Evolutionary conservation across 306 rosid genomes (phyloP).

Genomic region (Prunus persica): Prunus_persica_NCBIv2 NC_034015.1:17016501-17017000

Average conservation of each 20-base stretch:
- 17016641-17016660: too few species aligned
- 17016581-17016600: too few species aligned
- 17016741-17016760: constrained; percentile 91
- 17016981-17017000: constrained; percentile 71
- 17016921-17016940: constrained; percentile 93
- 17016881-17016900: constrained; percentile 67
- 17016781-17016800: constrained; percentile 96
- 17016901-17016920: constrained; percentile 97
- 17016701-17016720: background rate
- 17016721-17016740: constrained; percentile 44
- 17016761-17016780: constrained; percentile 91
- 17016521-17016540: too few species aligned
- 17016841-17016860: constrained; percentile 99
- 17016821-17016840: constrained; percentile 84
- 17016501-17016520: too few species aligned
- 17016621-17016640: background rate
- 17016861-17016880: constrained; percentile 86
- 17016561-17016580: too few species aligned
- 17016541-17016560: background rate
- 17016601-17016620: background rate
- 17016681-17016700: background rate
- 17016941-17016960: constrained; percentile 93
- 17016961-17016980: constrained; percentile 95
- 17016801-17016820: constrained; percentile 97
- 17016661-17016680: too few species aligned